These are phyloP conservation scores for Lipomyces yamanashiensis DNA, from an alignment of 805 yeast species.

Conservation along the genomic window DNA sequence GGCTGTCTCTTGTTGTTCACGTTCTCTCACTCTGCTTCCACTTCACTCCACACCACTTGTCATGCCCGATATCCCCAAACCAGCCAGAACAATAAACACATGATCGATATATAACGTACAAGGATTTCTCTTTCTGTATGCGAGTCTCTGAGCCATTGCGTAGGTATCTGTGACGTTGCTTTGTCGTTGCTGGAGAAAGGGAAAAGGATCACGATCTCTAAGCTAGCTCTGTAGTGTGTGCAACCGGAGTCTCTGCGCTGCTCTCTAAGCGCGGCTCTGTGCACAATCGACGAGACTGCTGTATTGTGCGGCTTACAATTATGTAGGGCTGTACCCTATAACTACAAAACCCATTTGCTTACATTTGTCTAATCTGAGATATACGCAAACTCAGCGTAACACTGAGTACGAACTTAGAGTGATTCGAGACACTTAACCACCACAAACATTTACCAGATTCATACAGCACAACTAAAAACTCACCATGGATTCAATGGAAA, in stretches of 20 bases:
- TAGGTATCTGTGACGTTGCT: not conserved
- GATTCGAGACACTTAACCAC: not conserved
- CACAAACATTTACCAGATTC: not conserved
- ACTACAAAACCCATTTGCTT: not conserved
- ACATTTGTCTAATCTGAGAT: not conserved
- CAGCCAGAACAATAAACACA: not conserved
- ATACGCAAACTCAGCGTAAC: not conserved
- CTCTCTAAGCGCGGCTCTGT: conserved; percentile 9
- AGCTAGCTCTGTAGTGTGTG: not conserved
- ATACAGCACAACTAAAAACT: not conserved
- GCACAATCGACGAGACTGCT: conserved; percentile 19
- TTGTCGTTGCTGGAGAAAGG: conserved; percentile 13
- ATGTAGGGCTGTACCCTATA: conserved; percentile 25
- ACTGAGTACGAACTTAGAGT: not conserved
- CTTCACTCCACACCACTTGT: not conserved
- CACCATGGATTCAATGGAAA: conserved; percentile 28
- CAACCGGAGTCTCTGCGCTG: conserved; percentile 1
- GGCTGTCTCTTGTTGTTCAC: not conserved
- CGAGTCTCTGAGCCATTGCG: conserved; percentile 98
- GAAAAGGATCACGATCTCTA: not conserved
- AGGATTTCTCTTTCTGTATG: conserved; percentile 99
- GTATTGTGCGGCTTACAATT: not conserved
- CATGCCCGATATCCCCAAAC: not conserved
- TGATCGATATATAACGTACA: conserved; percentile 68
- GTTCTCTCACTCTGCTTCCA: too few species aligned